Conservation (phyloP, 352 stramenopile genomes). For the Phytophthora fragariaefolia region DNA sequence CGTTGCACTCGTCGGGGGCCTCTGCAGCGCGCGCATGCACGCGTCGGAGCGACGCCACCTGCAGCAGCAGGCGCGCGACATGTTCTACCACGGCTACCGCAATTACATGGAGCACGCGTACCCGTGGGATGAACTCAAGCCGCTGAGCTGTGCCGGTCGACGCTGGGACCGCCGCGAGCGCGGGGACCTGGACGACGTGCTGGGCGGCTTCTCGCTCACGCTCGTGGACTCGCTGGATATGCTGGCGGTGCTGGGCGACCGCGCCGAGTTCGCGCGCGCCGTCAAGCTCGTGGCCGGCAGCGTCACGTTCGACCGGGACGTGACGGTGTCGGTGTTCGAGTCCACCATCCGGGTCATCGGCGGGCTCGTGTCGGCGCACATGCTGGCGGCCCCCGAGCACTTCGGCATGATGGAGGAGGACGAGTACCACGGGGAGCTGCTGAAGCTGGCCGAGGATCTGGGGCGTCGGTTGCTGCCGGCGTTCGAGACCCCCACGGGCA, state of each 20-base stretch:
- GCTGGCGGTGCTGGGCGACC: conserved; percentile 85
- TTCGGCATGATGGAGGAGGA: conserved; percentile 57
- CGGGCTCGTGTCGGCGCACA: conserved; percentile 91
- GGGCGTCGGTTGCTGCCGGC: conserved; percentile 94
- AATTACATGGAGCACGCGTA: conserved; percentile 91
- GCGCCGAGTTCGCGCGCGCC: conserved; percentile 74
- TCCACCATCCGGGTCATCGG: conserved; percentile 93
- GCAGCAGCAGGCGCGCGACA: conserved; percentile 77
- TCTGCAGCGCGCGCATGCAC: conserved; percentile 61
- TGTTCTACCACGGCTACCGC: conserved; percentile 91
- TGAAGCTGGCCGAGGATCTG: conserved; percentile 95
- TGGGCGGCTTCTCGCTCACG: conserved; percentile 85
- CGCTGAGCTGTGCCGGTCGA: conserved; percentile 75
- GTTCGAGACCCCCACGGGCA: conserved; percentile 96
- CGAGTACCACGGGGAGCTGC: conserved; percentile 94
- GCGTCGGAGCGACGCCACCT: conserved; percentile 69
- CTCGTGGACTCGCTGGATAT: conserved; percentile 92
- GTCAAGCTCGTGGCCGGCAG: conserved; percentile 65
- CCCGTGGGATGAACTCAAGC: conserved; percentile 90
- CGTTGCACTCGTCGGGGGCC: conserved; percentile 7
- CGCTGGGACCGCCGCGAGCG: conserved; percentile 83
- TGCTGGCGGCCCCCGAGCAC: conserved; percentile 72
- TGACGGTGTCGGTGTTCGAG: conserved; percentile 94
- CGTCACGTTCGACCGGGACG: conserved; percentile 87
- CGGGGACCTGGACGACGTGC: conserved; percentile 86